Conservation (phyloP, 345 rosid genomes). For the rapeseed (Brassica napus) region Da-Ae NC_063448.1:27460501-27461000, state of each 20-base stretch:
- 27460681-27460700: neutral
- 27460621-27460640: slow-evolving; percentile 91
- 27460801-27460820: slow-evolving; percentile 90
- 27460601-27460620: slow-evolving; percentile 72
- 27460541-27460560: slow-evolving; percentile 18
- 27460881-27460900: slow-evolving; percentile 82
- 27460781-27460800: slow-evolving; percentile 77
- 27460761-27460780: slow-evolving; percentile 97
- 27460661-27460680: slow-evolving; percentile 65
- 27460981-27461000: slow-evolving; percentile 68
- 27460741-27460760: slow-evolving; percentile 76
- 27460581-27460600: slow-evolving; percentile 22
- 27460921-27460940: slow-evolving; percentile 69
- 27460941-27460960: slow-evolving; percentile 74
- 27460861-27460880: slow-evolving; percentile 85
- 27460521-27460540: slow-evolving; percentile 30
- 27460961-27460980: slow-evolving; percentile 78
- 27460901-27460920: slow-evolving; percentile 91
- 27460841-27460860: slow-evolving; percentile 68
- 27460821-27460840: slow-evolving; percentile 78
- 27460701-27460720: slow-evolving; percentile 21
- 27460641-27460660: slow-evolving; percentile 83
- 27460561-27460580: slow-evolving; percentile 2
- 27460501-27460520: slow-evolving; percentile 51
- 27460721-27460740: slow-evolving; percentile 10